phyloP scores from a whole-genome alignment of 805 yeast genomes.

The Cyberlindnera bimundalis region DNA sequence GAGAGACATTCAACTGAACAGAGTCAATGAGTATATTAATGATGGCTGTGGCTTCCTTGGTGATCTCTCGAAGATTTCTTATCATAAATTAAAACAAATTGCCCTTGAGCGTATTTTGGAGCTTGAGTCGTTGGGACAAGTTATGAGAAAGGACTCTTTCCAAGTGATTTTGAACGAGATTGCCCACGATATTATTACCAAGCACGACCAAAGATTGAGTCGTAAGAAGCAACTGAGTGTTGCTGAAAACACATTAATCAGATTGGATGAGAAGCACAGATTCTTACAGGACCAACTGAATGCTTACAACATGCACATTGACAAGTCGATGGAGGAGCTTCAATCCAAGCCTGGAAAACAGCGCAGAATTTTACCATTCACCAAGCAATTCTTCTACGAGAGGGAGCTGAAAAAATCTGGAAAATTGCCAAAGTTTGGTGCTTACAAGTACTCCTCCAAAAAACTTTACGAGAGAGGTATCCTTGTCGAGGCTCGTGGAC shows the following conservation, averaged over 20 bases:
- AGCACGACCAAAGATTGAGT: constrained; percentile 46
- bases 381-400: constrained; percentile 74
- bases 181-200: constrained; percentile 70
- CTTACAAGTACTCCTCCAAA: constrained; percentile 72
- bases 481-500: constrained; percentile 56
- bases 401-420: constrained; percentile 65
- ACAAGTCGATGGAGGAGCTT: constrained; percentile 46
- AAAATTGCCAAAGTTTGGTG: constrained; percentile 69
- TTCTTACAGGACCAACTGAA: constrained; percentile 39
- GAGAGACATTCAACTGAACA: constrained; percentile 32
- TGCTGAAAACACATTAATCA: constrained; percentile 41
- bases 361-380: constrained; percentile 47
- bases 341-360: constrained; percentile 37
- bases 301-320: constrained; percentile 45
- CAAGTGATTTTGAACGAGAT: constrained; percentile 80
- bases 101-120: constrained; percentile 75
- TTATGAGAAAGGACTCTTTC: constrained; percentile 65
- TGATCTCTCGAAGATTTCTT: constrained; percentile 47
- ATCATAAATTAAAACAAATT: constrained; percentile 72
- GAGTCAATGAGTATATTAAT: constrained; percentile 39
- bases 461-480: constrained; percentile 72
- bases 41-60: constrained; percentile 46
- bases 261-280: constrained; percentile 43
- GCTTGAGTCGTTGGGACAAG: constrained; percentile 62
- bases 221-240: constrained; percentile 43